Evolutionary conservation across 1,284 basidiomycete genomes (phyloP).

Genomic region (Tylopilus sp.): DNA sequence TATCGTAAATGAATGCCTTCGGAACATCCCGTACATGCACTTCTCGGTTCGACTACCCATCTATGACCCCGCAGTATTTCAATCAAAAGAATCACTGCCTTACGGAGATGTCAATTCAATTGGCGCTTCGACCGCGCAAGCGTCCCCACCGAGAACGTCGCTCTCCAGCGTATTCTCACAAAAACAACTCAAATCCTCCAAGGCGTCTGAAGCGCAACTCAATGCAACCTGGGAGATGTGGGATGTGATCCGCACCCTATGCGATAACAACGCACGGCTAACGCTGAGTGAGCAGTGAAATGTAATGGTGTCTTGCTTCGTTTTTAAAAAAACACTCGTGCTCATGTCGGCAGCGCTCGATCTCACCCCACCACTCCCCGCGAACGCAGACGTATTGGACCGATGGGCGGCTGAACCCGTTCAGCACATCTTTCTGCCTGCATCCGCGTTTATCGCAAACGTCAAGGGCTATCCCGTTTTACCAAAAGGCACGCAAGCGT

Average conservation of each 20-base stretch:
- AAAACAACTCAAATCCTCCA: slow-evolving; percentile 24
- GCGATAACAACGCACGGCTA: slow-evolving; percentile 81
- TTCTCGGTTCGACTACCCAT: slow-evolving; percentile 83
- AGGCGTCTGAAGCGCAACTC: slow-evolving; percentile 55
- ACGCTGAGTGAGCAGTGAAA: slow-evolving; percentile 75
- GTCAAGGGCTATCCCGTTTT: slow-evolving; percentile 96
- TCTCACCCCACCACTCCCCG: slow-evolving; percentile 81
- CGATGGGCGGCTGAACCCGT: slow-evolving; percentile 95
- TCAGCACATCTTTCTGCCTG: slow-evolving; percentile 83
- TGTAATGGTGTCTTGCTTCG: slow-evolving; percentile 3
- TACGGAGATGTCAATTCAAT: slow-evolving; percentile 23
- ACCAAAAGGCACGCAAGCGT: slow-evolving; percentile 86
- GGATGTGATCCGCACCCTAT: slow-evolving; percentile 89
- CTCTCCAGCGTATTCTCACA: slow-evolving; percentile 24
- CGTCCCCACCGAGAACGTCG: slow-evolving; percentile 37
- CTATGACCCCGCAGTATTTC: slow-evolving; percentile 67
- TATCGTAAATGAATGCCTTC: slow-evolving; percentile 77
- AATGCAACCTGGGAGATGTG: slow-evolving; percentile 97
- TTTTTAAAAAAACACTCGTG: slow-evolving; percentile 2
- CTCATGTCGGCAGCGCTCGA: slow-evolving; percentile 68
- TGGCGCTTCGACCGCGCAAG: slow-evolving; percentile 23
- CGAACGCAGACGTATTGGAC: slow-evolving; percentile 60
- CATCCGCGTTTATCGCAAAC: slow-evolving; percentile 91
- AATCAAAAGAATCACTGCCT: slow-evolving; percentile 33
- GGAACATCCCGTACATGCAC: slow-evolving; percentile 65